phyloP scores from a whole-genome alignment of 495 filamentous ascomycete genomes.

The Astrocystis sublimbata region DNA sequence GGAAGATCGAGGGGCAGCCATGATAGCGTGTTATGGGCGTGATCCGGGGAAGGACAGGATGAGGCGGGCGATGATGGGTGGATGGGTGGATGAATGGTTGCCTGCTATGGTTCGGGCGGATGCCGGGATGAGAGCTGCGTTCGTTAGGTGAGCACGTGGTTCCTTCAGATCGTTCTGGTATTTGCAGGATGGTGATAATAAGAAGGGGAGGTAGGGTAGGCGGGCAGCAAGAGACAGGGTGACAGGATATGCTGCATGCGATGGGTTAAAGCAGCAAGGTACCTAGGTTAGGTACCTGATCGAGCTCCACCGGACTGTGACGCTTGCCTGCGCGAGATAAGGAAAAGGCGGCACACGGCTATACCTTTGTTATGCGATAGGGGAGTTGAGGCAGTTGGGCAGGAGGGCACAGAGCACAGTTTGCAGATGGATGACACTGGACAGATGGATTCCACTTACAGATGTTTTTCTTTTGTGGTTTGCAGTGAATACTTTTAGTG shows the following conservation, averaged over 20 bases:
- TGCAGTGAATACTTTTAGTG: too few relatives aligned
- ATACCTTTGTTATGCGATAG: conserved; percentile 6
- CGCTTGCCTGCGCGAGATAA: not conserved
- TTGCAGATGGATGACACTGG: too few relatives aligned
- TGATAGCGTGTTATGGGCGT: not conserved
- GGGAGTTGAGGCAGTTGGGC: too few relatives aligned
- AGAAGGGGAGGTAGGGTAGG: not conserved
- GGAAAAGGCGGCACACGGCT: not conserved
- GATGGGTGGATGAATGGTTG: not conserved
- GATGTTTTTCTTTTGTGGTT: too few relatives aligned
- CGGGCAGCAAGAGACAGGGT: not conserved
- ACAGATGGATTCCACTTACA: too few relatives aligned
- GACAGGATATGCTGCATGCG: not conserved
- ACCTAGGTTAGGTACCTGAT: not conserved
- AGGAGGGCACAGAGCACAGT: too few relatives aligned
- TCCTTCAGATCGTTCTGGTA: not conserved
- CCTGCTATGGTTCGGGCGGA: not conserved
- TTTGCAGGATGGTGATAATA: not conserved
- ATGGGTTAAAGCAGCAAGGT: conserved; percentile 3
- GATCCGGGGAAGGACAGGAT: not conserved
- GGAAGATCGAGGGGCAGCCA: conserved; percentile 18
- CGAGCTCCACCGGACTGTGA: not conserved
- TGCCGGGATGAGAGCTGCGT: not conserved
- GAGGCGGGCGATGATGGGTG: conserved; percentile 12
- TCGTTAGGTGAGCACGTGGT: not conserved